These are phyloP conservation scores for Aureobasidium sp. DNA, from an alignment of 2,329 filamentous ascomycete species.

Conservation along the genomic window DNA sequence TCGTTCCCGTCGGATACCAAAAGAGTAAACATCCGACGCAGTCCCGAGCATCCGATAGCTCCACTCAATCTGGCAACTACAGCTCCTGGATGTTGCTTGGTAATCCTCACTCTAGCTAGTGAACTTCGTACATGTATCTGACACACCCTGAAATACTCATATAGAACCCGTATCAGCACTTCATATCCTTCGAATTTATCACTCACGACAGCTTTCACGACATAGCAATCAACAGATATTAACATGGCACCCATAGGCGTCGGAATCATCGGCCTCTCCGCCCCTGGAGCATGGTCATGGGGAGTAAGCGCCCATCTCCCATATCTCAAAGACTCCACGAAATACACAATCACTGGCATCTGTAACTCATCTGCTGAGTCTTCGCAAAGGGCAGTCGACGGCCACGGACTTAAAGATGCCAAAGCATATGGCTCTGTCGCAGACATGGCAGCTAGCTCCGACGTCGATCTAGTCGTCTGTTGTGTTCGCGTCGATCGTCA, in stretches of 20 bases:
- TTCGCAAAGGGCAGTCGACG: constrained; percentile 33
- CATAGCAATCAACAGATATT: too few species aligned
- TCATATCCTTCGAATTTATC: too few species aligned
- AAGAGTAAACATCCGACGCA: too few species aligned
- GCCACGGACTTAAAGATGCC: constrained; percentile 30
- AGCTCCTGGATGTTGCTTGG: too few species aligned
- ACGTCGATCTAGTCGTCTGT: constrained; percentile 41
- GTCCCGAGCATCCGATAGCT: too few species aligned
- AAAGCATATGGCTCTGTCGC: constrained; percentile 37
- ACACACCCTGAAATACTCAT: too few species aligned
- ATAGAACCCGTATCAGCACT: too few species aligned
- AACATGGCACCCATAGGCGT: constrained; percentile 38
- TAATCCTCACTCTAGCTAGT: too few species aligned
- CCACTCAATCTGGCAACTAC: too few species aligned
- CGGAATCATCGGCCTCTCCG: constrained; percentile 51
- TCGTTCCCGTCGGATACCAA: too few species aligned
- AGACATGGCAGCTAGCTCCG: constrained; percentile 36
- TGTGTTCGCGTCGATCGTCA: constrained; percentile 37
- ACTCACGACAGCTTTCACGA: too few species aligned
- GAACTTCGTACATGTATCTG: too few species aligned
- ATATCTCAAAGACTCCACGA: constrained; percentile 41
- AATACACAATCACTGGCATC: constrained; percentile 42
- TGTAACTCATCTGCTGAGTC: constrained; percentile 40
- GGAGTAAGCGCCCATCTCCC: constrained; percentile 49
- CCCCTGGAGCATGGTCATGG: constrained; percentile 39